phyloP scores from a whole-genome alignment of 2,329 filamentous ascomycete species.

The Trichoderma koningiopsis region DNA sequence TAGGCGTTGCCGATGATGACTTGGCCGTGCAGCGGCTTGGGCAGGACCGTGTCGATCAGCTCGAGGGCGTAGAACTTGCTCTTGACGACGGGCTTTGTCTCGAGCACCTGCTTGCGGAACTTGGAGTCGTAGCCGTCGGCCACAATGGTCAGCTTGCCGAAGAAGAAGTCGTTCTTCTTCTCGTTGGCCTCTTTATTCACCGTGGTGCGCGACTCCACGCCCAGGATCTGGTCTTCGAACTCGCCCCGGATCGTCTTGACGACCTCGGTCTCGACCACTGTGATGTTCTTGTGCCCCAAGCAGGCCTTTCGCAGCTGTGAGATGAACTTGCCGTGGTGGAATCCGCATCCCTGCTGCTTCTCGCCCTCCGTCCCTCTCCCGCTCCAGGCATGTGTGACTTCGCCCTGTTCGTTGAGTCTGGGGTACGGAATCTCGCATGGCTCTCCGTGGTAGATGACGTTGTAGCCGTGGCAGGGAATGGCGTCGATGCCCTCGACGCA shows the following conservation, averaged over 20 bases:
- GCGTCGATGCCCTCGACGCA: slow-evolving; percentile 90
- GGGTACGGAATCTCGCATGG: slow-evolving; percentile 81
- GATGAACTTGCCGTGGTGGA: slow-evolving; percentile 96
- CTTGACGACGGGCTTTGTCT: slow-evolving; percentile 66
- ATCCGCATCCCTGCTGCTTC: slow-evolving; percentile 70
- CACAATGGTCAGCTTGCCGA: slow-evolving; percentile 83
- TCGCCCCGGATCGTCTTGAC: slow-evolving; percentile 72
- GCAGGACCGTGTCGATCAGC: slow-evolving; percentile 82
- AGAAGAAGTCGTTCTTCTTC: slow-evolving; percentile 74
- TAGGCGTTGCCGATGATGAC: slow-evolving; percentile 77
- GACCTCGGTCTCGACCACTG: slow-evolving; percentile 86
- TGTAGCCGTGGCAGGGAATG: slow-evolving; percentile 80
- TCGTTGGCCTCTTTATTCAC: slow-evolving; percentile 54
- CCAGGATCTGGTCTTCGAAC: slow-evolving; percentile 71
- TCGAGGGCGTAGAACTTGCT: slow-evolving; percentile 95
- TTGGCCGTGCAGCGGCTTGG: slow-evolving; percentile 75
- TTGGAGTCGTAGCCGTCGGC: slow-evolving; percentile 92
- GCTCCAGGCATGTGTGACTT: slow-evolving; percentile 42
- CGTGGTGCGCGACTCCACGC: slow-evolving; percentile 73
- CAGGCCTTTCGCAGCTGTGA: slow-evolving; percentile 77
- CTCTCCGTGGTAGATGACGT: slow-evolving; percentile 78
- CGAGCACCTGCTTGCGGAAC: slow-evolving; percentile 80
- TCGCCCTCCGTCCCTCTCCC: slow-evolving; percentile 41
- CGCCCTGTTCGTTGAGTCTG: slow-evolving; percentile 53
- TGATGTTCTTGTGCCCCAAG: slow-evolving; percentile 76